These are phyloP conservation scores for Eimeria maxima DNA, from an alignment of 169 alveolate genomes.

Conservation along the genomic window DNA sequence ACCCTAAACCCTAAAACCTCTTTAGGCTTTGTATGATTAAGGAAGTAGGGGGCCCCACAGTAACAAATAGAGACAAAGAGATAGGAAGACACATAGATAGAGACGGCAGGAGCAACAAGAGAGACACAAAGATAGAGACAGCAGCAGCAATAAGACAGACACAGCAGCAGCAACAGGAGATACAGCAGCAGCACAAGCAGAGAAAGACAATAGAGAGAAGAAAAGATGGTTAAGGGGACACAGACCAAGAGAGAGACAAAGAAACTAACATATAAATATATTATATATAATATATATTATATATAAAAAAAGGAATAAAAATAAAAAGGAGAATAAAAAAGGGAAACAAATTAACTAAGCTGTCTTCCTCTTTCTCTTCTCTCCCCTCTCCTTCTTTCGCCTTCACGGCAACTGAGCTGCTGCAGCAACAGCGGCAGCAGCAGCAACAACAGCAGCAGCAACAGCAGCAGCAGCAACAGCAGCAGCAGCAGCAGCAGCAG, in stretches of 20 bases:
- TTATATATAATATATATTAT: too few relatives aligned
- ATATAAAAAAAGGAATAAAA: too few relatives aligned
- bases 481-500: conserved; percentile 8
- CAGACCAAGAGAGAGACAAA: background rate
- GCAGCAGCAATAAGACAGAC: too few relatives aligned
- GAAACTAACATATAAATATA: background rate
- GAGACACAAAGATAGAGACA: too few relatives aligned
- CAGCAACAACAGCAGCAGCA: background rate
- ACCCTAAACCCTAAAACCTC: conserved; percentile 24
- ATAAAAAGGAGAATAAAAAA: background rate
- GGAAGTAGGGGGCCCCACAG: background rate
- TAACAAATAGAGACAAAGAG: too few relatives aligned
- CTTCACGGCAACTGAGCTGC: background rate
- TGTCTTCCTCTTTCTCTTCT: background rate
- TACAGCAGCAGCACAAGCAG: background rate
- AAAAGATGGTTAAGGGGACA: background rate
- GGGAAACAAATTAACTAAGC: background rate
- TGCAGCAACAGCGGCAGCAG: background rate
- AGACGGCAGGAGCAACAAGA: too few relatives aligned
- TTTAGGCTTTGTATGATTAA: background rate
- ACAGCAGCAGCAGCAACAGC: background rate
- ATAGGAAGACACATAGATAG: too few relatives aligned
- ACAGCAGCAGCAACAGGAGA: background rate
- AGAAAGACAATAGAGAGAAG: background rate
- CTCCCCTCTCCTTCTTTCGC: background rate